phyloP scores from a whole-genome alignment of 371 early-diverging fungal genomes.

The Haplosporangium sp. region DNA sequence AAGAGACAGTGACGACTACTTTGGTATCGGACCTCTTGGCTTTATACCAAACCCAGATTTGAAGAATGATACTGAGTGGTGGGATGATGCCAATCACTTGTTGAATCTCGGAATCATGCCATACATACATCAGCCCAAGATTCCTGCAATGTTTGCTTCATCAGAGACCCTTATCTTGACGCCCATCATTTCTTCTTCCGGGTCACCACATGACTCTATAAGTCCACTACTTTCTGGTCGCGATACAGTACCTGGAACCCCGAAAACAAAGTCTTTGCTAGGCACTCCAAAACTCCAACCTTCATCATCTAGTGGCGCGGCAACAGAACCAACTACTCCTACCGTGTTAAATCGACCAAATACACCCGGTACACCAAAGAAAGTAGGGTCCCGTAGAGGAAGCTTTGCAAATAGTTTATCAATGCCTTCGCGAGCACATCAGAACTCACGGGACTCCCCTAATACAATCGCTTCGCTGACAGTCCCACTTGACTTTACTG shows the following conservation, averaged over 20 bases:
- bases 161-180: constrained; percentile 22
- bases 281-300: not conserved
- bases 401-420: not conserved
- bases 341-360: not conserved
- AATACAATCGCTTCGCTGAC: constrained; percentile 5
- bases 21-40: constrained; percentile 9
- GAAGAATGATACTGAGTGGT: constrained; percentile 17
- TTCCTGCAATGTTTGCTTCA: constrained; percentile 28
- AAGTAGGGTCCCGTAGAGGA: not conserved
- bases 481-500: constrained; percentile 1
- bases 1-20: not conserved
- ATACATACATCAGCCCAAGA: constrained; percentile 20
- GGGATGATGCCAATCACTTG: constrained; percentile 20
- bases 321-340: not conserved
- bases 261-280: not conserved
- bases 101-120: constrained; percentile 23
- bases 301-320: not conserved
- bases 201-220: not conserved
- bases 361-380: not conserved
- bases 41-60: not conserved
- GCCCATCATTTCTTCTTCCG: constrained; percentile 4
- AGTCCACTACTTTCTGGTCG: not conserved
- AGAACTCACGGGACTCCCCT: not conserved
- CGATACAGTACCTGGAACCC: not conserved
- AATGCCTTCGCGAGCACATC: constrained; percentile 1